Conservation (phyloP, 768 basidiomycete genomes). For the Pholiota molesta region DNA sequence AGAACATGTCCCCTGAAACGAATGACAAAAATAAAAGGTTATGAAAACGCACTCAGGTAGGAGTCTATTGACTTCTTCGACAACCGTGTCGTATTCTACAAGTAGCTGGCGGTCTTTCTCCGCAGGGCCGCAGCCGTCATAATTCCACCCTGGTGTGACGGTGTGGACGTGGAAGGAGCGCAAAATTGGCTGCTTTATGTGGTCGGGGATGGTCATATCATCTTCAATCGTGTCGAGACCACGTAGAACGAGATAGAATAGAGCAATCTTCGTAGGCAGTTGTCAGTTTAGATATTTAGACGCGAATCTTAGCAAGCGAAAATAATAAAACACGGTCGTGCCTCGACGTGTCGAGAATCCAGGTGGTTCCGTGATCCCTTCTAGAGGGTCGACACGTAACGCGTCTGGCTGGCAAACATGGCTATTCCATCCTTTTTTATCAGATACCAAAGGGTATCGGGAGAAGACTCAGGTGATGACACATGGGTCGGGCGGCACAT, state of each 20-base stretch:
- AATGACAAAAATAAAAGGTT: too few species aligned
- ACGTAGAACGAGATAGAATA: conserved; percentile 94
- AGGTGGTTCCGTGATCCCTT: neutral
- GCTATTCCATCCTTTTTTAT: neutral
- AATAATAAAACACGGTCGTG: neutral
- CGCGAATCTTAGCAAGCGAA: neutral
- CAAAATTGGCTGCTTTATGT: conserved; percentile 83
- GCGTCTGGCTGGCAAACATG: neutral
- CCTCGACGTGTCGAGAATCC: neutral
- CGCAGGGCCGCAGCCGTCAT: conserved; percentile 75
- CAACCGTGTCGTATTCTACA: conserved; percentile 78
- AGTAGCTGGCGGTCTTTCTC: conserved; percentile 90
- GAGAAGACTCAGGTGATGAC: neutral
- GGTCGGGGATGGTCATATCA: conserved; percentile 93
- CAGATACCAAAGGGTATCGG: neutral
- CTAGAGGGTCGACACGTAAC: neutral
- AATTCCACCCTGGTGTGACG: conserved; percentile 85
- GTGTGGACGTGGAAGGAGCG: conserved; percentile 82
- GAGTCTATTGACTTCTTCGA: conserved; percentile 78
- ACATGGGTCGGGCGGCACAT: neutral
- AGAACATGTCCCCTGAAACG: too few species aligned
- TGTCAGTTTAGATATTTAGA: conserved; percentile 2
- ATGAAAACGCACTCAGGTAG: conserved; percentile 53
- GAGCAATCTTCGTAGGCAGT: conserved; percentile 66
- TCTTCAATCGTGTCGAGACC: conserved; percentile 98